These are phyloP conservation scores for Venturia carpophila DNA, from an alignment of 2,329 filamentous ascomycete genomes.

Conservation along the genomic window DNA sequence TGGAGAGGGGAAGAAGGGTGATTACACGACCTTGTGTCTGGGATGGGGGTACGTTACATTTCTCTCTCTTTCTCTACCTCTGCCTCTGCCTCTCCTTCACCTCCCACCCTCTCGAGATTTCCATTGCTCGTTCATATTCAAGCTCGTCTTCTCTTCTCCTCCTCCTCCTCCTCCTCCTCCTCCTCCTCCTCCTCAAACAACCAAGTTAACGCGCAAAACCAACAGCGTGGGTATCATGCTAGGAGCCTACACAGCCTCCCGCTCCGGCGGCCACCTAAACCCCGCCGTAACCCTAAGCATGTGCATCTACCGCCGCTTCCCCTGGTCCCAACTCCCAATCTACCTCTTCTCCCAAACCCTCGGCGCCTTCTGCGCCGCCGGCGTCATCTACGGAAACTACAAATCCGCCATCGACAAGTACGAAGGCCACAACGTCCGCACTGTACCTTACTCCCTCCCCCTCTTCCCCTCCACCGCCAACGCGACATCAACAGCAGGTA, in stretches of 20 bases:
- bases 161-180: neutral
- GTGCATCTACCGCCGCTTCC: constrained; percentile 22
- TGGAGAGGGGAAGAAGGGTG: constrained; percentile 9
- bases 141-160: neutral
- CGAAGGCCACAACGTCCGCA: constrained; percentile 14
- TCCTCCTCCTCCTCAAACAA: neutral
- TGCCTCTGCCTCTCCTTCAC: too few relatives aligned
- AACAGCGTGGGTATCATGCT: constrained; percentile 16
- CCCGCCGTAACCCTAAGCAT: constrained; percentile 24
- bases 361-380: constrained; percentile 26
- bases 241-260: constrained; percentile 26
- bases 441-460: neutral
- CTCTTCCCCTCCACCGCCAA: neutral
- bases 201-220: too few relatives aligned
- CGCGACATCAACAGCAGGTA: constrained; percentile 7
- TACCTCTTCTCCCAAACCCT: constrained; percentile 24
- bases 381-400: constrained; percentile 24
- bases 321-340: constrained; percentile 21
- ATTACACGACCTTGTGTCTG: constrained; percentile 13
- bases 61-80: neutral
- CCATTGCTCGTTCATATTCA: too few relatives aligned
- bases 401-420: constrained; percentile 16
- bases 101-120: too few relatives aligned
- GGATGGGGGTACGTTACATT: constrained; percentile 18
- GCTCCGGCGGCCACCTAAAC: constrained; percentile 31